Evolutionary conservation across 768 basidiomycete species (phyloP).

Genomic region (Myochromella boudieri): DNA sequence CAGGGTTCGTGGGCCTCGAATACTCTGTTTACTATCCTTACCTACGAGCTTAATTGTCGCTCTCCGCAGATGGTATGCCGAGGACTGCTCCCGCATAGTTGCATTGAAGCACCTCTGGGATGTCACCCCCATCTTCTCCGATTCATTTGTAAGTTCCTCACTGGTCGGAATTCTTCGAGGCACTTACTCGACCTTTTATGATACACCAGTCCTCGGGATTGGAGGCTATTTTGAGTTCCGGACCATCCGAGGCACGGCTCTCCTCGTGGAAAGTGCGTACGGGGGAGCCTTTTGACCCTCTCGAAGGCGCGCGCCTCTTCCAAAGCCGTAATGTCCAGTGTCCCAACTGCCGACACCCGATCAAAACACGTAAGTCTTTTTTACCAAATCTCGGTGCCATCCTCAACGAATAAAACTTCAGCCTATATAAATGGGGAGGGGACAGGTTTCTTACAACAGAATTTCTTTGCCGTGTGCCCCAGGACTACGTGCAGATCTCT

Average conservation of each 20-base stretch:
- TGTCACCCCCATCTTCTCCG: slow-evolving; percentile 5
- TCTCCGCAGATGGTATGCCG: slow-evolving; percentile 17
- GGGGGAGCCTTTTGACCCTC: slow-evolving; percentile 5
- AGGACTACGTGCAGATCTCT: neutral
- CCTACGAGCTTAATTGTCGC: neutral
- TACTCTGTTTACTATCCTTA: too few relatives aligned
- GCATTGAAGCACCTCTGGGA: slow-evolving; percentile 2
- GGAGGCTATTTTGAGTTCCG: neutral
- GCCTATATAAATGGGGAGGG: slow-evolving; percentile 15
- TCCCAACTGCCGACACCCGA: slow-evolving; percentile 1
- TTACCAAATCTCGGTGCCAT: neutral
- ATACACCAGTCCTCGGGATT: neutral
- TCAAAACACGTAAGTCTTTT: slow-evolving; percentile 1
- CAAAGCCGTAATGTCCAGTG: neutral
- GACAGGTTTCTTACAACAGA: slow-evolving; percentile 15
- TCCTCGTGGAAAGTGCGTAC: neutral
- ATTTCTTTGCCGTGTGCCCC: slow-evolving; percentile 14
- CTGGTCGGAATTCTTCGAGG: neutral
- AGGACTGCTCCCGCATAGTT: slow-evolving; percentile 14
- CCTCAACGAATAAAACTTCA: neutral
- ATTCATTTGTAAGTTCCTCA: slow-evolving; percentile 3
- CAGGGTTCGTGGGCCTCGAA: slow-evolving; percentile 17
- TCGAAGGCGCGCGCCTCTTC: slow-evolving; percentile 2
- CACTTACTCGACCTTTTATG: neutral
- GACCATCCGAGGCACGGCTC: neutral